These are phyloP conservation scores for Cardamine occulta DNA, from an alignment of 345 rosid genomes.

Conservation along the genomic window DNA sequence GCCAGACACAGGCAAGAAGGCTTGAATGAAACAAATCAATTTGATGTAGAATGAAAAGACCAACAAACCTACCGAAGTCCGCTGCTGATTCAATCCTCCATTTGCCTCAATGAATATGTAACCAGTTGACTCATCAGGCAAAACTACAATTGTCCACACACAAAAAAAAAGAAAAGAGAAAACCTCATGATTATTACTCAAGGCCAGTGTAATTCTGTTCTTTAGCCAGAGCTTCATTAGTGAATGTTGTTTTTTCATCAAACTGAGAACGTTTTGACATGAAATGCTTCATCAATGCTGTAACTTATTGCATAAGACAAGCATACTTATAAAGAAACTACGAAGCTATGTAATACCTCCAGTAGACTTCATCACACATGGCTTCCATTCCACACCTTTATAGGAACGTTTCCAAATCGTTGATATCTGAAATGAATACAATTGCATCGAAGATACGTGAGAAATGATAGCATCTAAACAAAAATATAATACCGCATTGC, in stretches of 20 bases:
- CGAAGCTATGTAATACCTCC: slow-evolving; percentile 58
- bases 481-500: background rate
- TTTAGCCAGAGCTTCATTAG: background rate
- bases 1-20: slow-evolving; percentile 18
- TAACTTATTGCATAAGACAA: slow-evolving; percentile 14
- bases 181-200: background rate
- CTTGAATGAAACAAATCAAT: background rate
- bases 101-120: slow-evolving; percentile 95
- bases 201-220: background rate
- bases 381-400: slow-evolving; percentile 82
- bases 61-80: slow-evolving; percentile 79
- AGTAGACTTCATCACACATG: slow-evolving; percentile 65
- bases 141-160: slow-evolving; percentile 53
- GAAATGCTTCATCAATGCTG: slow-evolving; percentile 4
- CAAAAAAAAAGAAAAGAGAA: background rate
- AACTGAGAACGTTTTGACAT: background rate
- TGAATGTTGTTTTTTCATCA: background rate
- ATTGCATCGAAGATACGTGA: background rate
- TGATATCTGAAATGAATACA: slow-evolving; percentile 58
- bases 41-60: slow-evolving; percentile 18
- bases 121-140: slow-evolving; percentile 97
- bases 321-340: background rate
- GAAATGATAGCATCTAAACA: background rate
- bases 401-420: slow-evolving; percentile 85
- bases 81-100: slow-evolving; percentile 98